Percentiles rank a stretch among this genome's conserved stretches.
These are phyloP conservation scores for Cordyceps tenuipes DNA, from an alignment of 2,329 filamentous ascomycete genomes.

Conservation along the genomic window DNA sequence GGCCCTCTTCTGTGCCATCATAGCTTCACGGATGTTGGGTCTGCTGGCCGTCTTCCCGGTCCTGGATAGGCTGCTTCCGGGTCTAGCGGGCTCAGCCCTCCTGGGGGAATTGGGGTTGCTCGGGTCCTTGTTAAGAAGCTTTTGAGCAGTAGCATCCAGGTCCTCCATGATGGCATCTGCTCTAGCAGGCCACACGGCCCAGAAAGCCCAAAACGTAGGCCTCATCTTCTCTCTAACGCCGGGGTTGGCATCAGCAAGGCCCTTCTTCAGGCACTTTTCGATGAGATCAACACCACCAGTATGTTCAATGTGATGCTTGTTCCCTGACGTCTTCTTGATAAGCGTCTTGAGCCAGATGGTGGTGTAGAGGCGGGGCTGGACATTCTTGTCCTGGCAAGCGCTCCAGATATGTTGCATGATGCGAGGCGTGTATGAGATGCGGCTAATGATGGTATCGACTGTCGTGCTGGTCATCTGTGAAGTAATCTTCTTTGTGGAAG, in stretches of 20 bases:
- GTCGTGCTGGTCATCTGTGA: conserved; percentile 75
- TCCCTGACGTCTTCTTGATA: conserved; percentile 64
- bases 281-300: conserved; percentile 73
- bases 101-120: conserved; percentile 68
- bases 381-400: conserved; percentile 88
- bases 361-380: conserved; percentile 71
- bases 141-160: conserved; percentile 71
- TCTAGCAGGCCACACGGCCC: conserved; percentile 65
- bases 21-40: conserved; percentile 69
- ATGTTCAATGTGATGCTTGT: conserved; percentile 79
- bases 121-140: conserved; percentile 72
- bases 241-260: conserved; percentile 82
- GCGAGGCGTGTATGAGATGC: conserved; percentile 69
- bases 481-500: conserved; percentile 84
- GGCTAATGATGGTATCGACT: conserved; percentile 71
- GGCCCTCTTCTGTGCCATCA: conserved; percentile 72
- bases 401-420: conserved; percentile 78
- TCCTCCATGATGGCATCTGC: conserved; percentile 71
- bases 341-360: conserved; percentile 79
- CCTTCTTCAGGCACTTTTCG: conserved; percentile 83
- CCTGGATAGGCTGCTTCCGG: conserved; percentile 53
- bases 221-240: conserved; percentile 82
- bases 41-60: conserved; percentile 51
- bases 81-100: conserved; percentile 43
- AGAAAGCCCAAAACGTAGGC: conserved; percentile 78